Conservation (phyloP, 257 asterid species). For the Lantana camara region DNA sequence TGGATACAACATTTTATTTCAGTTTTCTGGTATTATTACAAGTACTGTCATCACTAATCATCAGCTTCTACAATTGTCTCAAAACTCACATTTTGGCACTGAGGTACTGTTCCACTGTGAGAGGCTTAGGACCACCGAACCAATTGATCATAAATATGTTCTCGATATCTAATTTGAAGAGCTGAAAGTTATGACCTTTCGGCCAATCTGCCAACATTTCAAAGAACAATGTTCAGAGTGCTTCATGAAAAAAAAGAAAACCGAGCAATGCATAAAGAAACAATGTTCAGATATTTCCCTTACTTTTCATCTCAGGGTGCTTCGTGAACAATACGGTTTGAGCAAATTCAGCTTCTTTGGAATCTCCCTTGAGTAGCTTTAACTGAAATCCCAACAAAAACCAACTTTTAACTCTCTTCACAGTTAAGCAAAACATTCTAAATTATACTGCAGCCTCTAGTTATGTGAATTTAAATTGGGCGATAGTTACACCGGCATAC, state of each 20-base stretch:
- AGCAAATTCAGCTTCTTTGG: slow-evolving; percentile 69
- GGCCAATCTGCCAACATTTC: slow-evolving; percentile 77
- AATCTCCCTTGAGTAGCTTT: slow-evolving; percentile 44
- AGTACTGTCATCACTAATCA: slow-evolving; percentile 11
- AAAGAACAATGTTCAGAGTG: neutral
- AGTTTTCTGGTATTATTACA: too few species aligned
- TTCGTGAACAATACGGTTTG: slow-evolving; percentile 64
- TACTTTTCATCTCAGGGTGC: slow-evolving; percentile 87
- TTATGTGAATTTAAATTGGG: too few species aligned
- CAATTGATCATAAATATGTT: slow-evolving; percentile 83
- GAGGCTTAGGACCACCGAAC: slow-evolving; percentile 96
- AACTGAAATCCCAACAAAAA: slow-evolving; percentile 45
- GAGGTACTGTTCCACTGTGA: slow-evolving; percentile 83
- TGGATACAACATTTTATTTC: slow-evolving; percentile 20
- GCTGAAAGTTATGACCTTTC: slow-evolving; percentile 67
- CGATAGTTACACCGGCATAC: too few species aligned
- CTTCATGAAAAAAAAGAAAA: neutral
- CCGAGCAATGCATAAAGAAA: slow-evolving; percentile 1
- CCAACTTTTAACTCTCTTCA: neutral
- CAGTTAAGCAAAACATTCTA: neutral
- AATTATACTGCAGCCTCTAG: too few species aligned
- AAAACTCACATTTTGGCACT: slow-evolving; percentile 53
- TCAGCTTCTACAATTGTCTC: slow-evolving; percentile 1
- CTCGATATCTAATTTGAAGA: slow-evolving; percentile 67
- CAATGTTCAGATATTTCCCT: neutral